phyloP scores from a whole-genome alignment of 306 rosid genomes.

The Fagus crenata region DNA sequence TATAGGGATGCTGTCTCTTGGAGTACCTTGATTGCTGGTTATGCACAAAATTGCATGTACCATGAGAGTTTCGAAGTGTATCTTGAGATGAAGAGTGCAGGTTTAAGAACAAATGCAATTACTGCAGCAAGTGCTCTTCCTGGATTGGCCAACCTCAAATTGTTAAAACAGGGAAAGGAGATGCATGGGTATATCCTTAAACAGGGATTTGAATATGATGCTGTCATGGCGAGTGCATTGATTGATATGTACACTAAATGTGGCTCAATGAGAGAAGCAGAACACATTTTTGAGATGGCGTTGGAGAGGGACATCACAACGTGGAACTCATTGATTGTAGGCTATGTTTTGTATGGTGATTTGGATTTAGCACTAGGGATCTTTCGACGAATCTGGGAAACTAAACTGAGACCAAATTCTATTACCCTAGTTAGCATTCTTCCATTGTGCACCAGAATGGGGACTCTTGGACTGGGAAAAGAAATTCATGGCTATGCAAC shows the following conservation, averaged over 20 bases:
- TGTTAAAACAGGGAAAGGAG: constrained; percentile 47
- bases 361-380: constrained; percentile 31
- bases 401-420: constrained; percentile 42
- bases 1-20: constrained; percentile 42
- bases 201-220: constrained; percentile 34
- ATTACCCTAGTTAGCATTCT: constrained; percentile 43
- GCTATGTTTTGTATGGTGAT: constrained; percentile 39
- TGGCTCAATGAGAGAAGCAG: constrained; percentile 43
- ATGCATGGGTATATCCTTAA: constrained; percentile 42
- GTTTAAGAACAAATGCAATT: constrained; percentile 37
- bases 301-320: constrained; percentile 31
- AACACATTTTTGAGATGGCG: constrained; percentile 30
- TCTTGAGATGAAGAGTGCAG: constrained; percentile 35
- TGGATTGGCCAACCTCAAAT: constrained; percentile 42
- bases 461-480: constrained; percentile 45
- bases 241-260: constrained; percentile 51
- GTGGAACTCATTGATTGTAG: constrained; percentile 50
- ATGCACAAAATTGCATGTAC: constrained; percentile 41
- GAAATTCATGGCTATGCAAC: constrained; percentile 52
- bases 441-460: constrained; percentile 48
- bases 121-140: constrained; percentile 39
- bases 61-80: constrained; percentile 30
- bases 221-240: constrained; percentile 38
- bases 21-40: constrained; percentile 45
- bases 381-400: constrained; percentile 36